Percentiles rank a stretch among this genome's conserved stretches.
These are phyloP conservation scores for Penicillium flavigenum DNA, from an alignment of 495 filamentous ascomycete species.

Conservation along the genomic window DNA sequence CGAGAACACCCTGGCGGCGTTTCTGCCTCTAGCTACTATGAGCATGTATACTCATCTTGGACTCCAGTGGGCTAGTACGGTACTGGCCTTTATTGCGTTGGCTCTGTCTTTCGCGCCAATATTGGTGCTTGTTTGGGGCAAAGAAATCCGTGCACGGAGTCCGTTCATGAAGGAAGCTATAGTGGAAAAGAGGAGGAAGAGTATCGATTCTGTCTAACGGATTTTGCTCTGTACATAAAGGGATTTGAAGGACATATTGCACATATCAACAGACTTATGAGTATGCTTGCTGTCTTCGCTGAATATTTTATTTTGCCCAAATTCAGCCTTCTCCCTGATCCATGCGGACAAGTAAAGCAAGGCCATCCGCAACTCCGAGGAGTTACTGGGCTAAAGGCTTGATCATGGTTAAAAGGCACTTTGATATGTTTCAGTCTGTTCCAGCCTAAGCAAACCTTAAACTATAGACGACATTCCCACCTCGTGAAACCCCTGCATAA, in stretches of 20 bases:
- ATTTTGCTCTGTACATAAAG: not conserved
- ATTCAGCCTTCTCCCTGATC: not conserved
- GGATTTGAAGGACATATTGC: not conserved
- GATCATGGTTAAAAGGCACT: not conserved
- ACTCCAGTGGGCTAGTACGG: conserved; percentile 38
- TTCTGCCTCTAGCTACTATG: conserved; percentile 33
- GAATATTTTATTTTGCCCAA: not conserved
- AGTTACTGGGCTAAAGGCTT: not conserved
- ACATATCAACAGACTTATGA: conserved; percentile 8
- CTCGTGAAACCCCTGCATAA: conserved; percentile 1
- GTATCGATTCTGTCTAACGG: conserved; percentile 25
- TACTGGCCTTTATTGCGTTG: conserved; percentile 35
- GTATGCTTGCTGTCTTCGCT: not conserved
- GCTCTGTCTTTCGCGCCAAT: conserved; percentile 27
- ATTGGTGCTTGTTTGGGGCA: conserved; percentile 32
- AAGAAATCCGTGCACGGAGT: conserved; percentile 30
- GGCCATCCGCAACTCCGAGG: not conserved
- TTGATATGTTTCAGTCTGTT: not conserved
- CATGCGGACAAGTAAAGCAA: not conserved
- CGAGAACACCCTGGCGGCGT: conserved; percentile 28
- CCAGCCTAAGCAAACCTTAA: not conserved
- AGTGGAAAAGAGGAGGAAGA: conserved; percentile 29
- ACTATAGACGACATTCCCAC: not conserved
- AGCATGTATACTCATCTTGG: conserved; percentile 36
- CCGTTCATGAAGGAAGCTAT: conserved; percentile 41